Evolutionary conservation across 2,329 filamentous ascomycete species (phyloP).

Genomic region (Colletotrichum tofieldiae): DNA sequence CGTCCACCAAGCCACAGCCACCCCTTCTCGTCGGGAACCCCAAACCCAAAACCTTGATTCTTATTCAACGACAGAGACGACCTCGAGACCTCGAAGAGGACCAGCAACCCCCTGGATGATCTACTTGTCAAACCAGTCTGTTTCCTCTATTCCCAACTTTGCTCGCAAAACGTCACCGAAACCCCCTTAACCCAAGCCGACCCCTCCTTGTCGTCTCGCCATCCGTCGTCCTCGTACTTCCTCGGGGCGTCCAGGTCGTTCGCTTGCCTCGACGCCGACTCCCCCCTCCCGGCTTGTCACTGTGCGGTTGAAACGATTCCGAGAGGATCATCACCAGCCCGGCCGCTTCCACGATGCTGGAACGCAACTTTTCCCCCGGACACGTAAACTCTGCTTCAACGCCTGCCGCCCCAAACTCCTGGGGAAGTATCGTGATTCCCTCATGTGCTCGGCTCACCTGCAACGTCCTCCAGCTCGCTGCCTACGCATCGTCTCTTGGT

Average conservation of each 20-base stretch:
- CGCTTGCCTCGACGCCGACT: not conserved
- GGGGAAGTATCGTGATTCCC: not conserved
- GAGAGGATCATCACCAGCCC: not conserved
- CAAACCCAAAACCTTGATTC: slow-evolving; percentile 34
- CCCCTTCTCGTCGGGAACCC: slow-evolving; percentile 6
- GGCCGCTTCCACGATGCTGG: not conserved
- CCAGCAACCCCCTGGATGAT: not conserved
- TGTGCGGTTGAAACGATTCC: not conserved
- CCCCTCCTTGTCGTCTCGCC: not conserved
- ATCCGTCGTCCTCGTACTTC: not conserved
- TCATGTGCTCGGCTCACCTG: not conserved
- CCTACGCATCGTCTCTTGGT: not conserved
- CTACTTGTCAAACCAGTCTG: slow-evolving; percentile 12
- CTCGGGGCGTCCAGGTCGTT: not conserved
- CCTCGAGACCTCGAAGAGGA: not conserved
- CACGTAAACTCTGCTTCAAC: not conserved
- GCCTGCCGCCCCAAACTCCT: not conserved
- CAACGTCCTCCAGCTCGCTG: not conserved
- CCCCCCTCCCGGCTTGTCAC: not conserved
- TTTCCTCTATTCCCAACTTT: slow-evolving; percentile 2
- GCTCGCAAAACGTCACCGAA: slow-evolving; percentile 1
- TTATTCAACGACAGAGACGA: not conserved
- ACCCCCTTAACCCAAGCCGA: not conserved
- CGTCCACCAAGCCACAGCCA: slow-evolving; percentile 23
- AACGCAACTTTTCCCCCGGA: not conserved